Conservation (phyloP, 805 yeast species). For the Ogataea nitratoaversa region DNA sequence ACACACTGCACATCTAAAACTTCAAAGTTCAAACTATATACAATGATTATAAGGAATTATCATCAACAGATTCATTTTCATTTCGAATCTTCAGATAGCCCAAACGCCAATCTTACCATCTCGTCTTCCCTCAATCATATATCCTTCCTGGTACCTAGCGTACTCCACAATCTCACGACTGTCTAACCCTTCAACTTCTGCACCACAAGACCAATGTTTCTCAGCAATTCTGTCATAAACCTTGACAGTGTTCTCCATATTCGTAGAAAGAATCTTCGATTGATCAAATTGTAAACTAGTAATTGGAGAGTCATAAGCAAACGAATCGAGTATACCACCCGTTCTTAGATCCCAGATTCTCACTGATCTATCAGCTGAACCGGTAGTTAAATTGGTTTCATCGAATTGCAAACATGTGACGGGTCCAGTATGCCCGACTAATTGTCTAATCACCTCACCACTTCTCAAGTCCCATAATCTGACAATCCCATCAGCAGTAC, state of each 20-base stretch:
- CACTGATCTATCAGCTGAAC: slow-evolving; percentile 57
- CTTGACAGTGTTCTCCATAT: slow-evolving; percentile 45
- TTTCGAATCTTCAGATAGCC: slow-evolving; percentile 49
- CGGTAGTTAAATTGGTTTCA: slow-evolving; percentile 58
- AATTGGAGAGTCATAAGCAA: slow-evolving; percentile 56
- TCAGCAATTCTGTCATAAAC: slow-evolving; percentile 54
- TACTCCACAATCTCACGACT: slow-evolving; percentile 30
- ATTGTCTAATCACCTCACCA: slow-evolving; percentile 58
- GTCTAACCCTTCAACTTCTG: slow-evolving; percentile 22
- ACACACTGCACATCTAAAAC: too few relatives aligned
- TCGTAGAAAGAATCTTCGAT: slow-evolving; percentile 48
- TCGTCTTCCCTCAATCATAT: slow-evolving; percentile 58
- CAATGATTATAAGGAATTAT: too few relatives aligned
- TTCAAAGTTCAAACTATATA: too few relatives aligned
- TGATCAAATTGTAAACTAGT: slow-evolving; percentile 56
- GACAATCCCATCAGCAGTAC: slow-evolving; percentile 71
- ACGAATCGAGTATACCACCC: slow-evolving; percentile 57
- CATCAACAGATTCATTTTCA: too few relatives aligned
- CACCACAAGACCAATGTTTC: slow-evolving; percentile 52
- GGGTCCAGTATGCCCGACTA: slow-evolving; percentile 67
- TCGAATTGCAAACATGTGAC: slow-evolving; percentile 68
- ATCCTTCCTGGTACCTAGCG: slow-evolving; percentile 57
- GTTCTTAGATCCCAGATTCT: slow-evolving; percentile 73
- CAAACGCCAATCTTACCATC: slow-evolving; percentile 62
- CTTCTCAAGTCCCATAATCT: slow-evolving; percentile 73